Percentiles rank a stretch among this genome's conserved stretches.
Evolutionary conservation across 2,329 filamentous ascomycete genomes (phyloP).

Genomic region (Aureobasidium melanogenum): DNA sequence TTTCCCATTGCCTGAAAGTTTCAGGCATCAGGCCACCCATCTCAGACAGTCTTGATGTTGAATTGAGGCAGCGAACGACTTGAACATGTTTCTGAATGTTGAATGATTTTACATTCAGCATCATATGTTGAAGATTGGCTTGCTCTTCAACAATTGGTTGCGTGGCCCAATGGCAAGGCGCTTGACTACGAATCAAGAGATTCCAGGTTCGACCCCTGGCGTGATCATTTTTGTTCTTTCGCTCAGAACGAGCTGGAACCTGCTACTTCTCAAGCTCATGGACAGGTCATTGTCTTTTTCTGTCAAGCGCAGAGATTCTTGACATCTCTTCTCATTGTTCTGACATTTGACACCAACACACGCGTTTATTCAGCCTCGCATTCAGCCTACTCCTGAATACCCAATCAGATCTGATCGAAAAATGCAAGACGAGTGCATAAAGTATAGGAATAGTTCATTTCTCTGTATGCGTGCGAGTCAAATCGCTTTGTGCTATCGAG

Average conservation of each 20-base stretch:
- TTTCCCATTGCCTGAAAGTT: background rate
- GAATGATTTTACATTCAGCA: too few species aligned
- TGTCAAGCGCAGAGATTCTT: too few species aligned
- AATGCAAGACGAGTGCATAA: too few species aligned
- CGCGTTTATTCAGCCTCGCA: background rate
- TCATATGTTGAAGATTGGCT: too few species aligned
- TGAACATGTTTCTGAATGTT: too few species aligned
- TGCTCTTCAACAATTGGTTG: constrained; percentile 6
- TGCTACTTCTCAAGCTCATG: too few species aligned
- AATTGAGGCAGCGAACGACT: background rate
- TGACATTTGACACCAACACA: background rate
- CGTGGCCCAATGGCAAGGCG: constrained; percentile 50
- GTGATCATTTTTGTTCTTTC: constrained; percentile 2
- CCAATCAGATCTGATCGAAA: too few species aligned
- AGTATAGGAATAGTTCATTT: background rate
- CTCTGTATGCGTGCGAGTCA: background rate
- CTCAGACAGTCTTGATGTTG: background rate
- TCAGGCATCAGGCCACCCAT: background rate
- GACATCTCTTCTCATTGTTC: background rate
- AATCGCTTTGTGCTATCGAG: background rate
- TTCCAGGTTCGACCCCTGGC: constrained; percentile 16
- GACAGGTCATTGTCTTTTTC: too few species aligned
- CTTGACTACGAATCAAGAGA: constrained; percentile 42
- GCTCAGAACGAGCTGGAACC: too few species aligned
- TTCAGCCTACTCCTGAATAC: background rate